Percentiles rank a stretch among this genome's conserved stretches.
Conservation (phyloP, 768 basidiomycete genomes). For the Kwoniella dendrophila region DNA sequence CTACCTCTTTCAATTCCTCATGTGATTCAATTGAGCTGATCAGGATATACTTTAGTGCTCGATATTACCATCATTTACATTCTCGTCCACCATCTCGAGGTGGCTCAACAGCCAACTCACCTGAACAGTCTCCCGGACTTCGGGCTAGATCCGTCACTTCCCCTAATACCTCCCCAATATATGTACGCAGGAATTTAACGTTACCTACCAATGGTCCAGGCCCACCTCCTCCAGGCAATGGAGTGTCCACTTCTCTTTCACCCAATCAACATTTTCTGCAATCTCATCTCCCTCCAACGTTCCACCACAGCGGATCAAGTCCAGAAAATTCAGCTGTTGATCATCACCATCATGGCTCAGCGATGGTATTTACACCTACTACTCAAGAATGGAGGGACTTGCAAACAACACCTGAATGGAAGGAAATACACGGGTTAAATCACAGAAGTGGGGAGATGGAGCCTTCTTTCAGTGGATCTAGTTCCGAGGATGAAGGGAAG, state of each 20-base stretch:
- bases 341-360: constrained; percentile 24
- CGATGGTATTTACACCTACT: constrained; percentile 54
- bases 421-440: constrained; percentile 14
- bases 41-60: constrained; percentile 32
- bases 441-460: constrained; percentile 9
- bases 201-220: constrained; percentile 33
- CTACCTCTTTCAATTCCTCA: background rate
- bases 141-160: constrained; percentile 18
- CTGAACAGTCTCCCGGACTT: constrained; percentile 30
- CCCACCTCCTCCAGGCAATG: constrained; percentile 17
- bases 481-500: constrained; percentile 26
- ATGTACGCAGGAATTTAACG: constrained; percentile 29
- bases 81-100: constrained; percentile 45
- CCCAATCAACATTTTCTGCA: constrained; percentile 47
- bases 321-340: constrained; percentile 23
- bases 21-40: background rate
- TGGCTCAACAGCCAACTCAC: constrained; percentile 35
- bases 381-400: constrained; percentile 55
- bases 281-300: constrained; percentile 42
- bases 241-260: constrained; percentile 37
- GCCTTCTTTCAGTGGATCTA: constrained; percentile 20
- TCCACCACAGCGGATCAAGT: constrained; percentile 26
- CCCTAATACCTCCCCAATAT: constrained; percentile 33
- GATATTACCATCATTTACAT: constrained; percentile 52
- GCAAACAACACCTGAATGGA: constrained; percentile 28